Evolutionary conservation across 768 basidiomycete species (phyloP).

Genomic region (Phaffia australis): DNA sequence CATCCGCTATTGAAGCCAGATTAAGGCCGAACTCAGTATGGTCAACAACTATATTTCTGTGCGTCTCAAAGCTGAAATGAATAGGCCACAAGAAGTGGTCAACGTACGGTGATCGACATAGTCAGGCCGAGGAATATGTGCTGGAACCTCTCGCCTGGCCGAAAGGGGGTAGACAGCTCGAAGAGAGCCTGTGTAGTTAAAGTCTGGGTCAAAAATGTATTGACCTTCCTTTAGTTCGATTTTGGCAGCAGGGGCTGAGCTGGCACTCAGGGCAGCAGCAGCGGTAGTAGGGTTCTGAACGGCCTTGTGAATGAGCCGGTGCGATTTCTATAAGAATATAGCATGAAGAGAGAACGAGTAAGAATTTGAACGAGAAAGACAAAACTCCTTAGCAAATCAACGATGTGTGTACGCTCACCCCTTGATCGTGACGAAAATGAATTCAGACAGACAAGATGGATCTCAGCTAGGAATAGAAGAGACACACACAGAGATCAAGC

Average conservation of each 20-base stretch:
- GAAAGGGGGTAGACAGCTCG: constrained; percentile 84
- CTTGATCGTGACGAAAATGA: constrained; percentile 26
- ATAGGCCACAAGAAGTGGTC: no score
- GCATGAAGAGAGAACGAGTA: constrained; percentile 34
- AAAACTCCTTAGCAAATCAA: not conserved
- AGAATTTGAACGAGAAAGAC: constrained; percentile 19
- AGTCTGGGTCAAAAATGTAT: constrained; percentile 42
- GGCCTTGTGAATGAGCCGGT: constrained; percentile 61
- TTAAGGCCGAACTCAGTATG: not conserved
- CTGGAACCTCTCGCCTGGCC: constrained; percentile 61
- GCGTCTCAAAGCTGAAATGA: not conserved
- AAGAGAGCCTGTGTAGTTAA: constrained; percentile 64
- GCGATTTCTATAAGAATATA: constrained; percentile 55
- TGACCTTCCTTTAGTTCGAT: constrained; percentile 32
- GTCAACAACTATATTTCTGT: not conserved
- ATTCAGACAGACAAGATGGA: not conserved
- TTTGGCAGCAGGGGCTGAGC: not conserved
- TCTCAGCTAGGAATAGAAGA: not conserved
- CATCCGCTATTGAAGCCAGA: constrained; percentile 37
- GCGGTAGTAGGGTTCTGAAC: constrained; percentile 4
- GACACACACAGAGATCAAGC: not conserved
- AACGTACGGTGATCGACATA: constrained; percentile 60
- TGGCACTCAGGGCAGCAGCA: not conserved
- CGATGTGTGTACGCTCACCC: not conserved
- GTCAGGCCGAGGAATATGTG: constrained; percentile 75